These are phyloP conservation scores for Solanum dulcamara DNA, from an alignment of 257 asterid species.

Conservation along the genomic window DNA sequence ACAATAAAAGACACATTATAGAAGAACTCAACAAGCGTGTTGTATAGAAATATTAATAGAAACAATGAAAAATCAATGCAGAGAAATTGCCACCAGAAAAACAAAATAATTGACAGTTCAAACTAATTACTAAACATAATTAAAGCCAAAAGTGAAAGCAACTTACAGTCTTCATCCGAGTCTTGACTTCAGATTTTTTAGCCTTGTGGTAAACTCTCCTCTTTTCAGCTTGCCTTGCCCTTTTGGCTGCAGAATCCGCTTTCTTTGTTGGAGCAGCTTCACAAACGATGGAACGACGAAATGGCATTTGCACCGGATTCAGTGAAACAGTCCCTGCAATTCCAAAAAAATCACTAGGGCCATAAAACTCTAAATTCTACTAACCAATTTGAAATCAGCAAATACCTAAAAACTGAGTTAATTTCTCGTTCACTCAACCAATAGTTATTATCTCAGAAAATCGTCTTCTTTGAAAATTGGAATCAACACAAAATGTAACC, in stretches of 20 bases:
- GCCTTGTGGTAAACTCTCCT: slow-evolving; percentile 67
- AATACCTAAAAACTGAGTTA: not conserved
- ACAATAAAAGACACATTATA: not conserved
- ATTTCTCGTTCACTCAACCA: not conserved
- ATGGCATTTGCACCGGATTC: slow-evolving; percentile 31
- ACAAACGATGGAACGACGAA: slow-evolving; percentile 53
- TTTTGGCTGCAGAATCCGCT: slow-evolving; percentile 92
- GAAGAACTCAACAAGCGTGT: not conserved
- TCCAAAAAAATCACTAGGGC: not conserved
- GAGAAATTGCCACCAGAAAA: not conserved
- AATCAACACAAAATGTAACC: too few relatives aligned
- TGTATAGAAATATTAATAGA: not conserved
- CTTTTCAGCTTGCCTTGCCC: slow-evolving; percentile 97
- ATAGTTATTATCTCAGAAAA: not conserved
- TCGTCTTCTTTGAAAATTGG: too few relatives aligned
- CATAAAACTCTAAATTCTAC: not conserved
- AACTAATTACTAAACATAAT: not conserved
- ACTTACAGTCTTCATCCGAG: slow-evolving; percentile 86
- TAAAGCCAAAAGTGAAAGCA: not conserved
- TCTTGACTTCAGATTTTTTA: slow-evolving; percentile 62
- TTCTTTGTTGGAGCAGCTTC: slow-evolving; percentile 64
- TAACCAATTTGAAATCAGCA: not conserved
- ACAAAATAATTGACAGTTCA: not conserved
- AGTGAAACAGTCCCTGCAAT: slow-evolving; percentile 30
- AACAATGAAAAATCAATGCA: not conserved